A percentile compares a stretch with the other conserved stretches of the same genome.
Conservation (phyloP, 2,329 filamentous ascomycete species). For the Amesomyces nigricolor region DNA sequence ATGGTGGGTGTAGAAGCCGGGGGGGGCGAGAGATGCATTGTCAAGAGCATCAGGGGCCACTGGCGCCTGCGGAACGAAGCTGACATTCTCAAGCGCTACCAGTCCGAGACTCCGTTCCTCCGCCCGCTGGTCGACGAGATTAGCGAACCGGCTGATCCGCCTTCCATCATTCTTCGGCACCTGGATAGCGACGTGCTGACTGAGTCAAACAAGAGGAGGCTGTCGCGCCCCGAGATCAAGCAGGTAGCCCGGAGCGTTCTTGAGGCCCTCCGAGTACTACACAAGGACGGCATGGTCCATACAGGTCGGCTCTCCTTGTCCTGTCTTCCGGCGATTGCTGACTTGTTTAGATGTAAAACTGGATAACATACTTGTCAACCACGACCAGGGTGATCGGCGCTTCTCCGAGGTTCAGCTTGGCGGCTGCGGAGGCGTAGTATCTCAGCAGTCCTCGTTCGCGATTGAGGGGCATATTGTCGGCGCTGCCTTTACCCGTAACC, state of each 20-base stretch:
- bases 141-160: conserved; percentile 22
- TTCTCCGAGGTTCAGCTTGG: conserved; percentile 28
- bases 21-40: conserved; percentile 23
- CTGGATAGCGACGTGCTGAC: conserved; percentile 25
- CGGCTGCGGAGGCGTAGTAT: conserved; percentile 25
- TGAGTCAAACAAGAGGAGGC: conserved; percentile 26
- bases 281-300: conserved; percentile 26
- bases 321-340: neutral
- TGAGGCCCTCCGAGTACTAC: conserved; percentile 23
- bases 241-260: conserved; percentile 25
- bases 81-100: conserved; percentile 24
- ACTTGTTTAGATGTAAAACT: conserved; percentile 24
- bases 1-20: conserved; percentile 15
- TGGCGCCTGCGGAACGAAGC: conserved; percentile 29
- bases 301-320: conserved; percentile 14
- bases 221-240: conserved; percentile 28
- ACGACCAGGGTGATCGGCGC: conserved; percentile 17
- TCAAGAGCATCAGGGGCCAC: conserved; percentile 26
- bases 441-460: conserved; percentile 23
- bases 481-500: conserved; percentile 24
- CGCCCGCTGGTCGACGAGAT: conserved; percentile 27
- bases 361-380: conserved; percentile 27
- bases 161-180: conserved; percentile 24
- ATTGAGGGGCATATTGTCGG: conserved; percentile 25
- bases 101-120: conserved; percentile 22